Base-by-base conservation (phyloP, 148 eudicot species). In the Vaccinium darrowii region DNA sequence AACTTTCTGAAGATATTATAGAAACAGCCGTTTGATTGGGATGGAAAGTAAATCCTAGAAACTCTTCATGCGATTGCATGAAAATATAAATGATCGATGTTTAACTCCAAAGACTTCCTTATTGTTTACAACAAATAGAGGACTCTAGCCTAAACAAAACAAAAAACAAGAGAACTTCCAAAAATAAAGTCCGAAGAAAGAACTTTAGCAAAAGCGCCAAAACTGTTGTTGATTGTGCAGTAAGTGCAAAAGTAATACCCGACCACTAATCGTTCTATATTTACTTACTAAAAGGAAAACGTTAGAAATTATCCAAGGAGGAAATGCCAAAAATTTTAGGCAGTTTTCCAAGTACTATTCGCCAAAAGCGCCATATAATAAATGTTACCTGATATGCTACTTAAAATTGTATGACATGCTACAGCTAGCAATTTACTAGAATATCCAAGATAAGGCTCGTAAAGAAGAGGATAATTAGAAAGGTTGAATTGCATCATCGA, bases 91-190 rank as follows among this genome's bases (percentile, higher is more conserved):
- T 11, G 63, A 57, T 23, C 1, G 10, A 79, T 27, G 14, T 33
- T 79, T 9, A 14, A 58, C 23, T 80, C 14, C 39, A 36, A 36
- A 23, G 50, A 36, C 15, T 36, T 0, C 21, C 21, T 80, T 58
- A 67, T 18, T 15, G 33, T 18, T 2, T 23, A 62, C 16, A 57
- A 33, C 19, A 53, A 56, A 43, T 36, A 18, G 14, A 57, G 82
- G 63, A 54, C 47, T 57, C 60, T 1, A 23, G 57, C 19, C 36
- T 78, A 57, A 65, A 30, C 72, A 63, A 58, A 4, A 27, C n/a
- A 54, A 79, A 23, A 79, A 79, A 47, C n/a, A 27, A 79, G 50
- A 54, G 65, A 33, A 79, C 43, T 79, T 78, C 18, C 43, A 79
- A 54, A 78, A 79, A 79, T 51, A 52, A 27, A 8, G 27, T 14